Evolutionary conservation across 805 yeast genomes (phyloP).

Genomic region (Nakazawaea sp.): DNA sequence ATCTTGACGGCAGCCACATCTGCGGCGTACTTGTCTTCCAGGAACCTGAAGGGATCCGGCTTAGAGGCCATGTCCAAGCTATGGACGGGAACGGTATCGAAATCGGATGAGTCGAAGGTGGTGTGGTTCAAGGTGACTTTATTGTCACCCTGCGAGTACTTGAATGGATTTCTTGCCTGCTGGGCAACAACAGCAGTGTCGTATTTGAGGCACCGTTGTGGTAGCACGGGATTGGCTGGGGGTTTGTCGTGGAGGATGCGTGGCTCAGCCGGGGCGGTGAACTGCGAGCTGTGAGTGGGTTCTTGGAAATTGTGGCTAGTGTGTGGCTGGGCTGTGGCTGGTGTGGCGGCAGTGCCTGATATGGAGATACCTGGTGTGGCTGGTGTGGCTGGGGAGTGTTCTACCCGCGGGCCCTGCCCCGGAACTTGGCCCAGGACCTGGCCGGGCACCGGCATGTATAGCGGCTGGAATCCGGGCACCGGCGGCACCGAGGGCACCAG

Average conservation of each 20-base stretch:
- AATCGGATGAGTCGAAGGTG: not conserved
- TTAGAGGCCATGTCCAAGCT: too few species aligned
- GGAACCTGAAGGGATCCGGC: constrained; percentile 55
- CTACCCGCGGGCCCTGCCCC: not conserved
- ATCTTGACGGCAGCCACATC: constrained; percentile 72
- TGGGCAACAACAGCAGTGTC: not conserved
- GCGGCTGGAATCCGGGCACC: not conserved
- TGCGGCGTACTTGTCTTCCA: constrained; percentile 51
- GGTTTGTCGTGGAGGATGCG: too few species aligned
- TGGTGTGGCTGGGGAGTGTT: not conserved
- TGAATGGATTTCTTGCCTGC: not conserved
- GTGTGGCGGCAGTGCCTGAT: too few species aligned
- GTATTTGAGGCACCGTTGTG: constrained; percentile 39
- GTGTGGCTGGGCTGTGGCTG: too few species aligned
- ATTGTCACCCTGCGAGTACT: not conserved
- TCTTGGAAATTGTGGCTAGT: too few species aligned
- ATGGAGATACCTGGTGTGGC: too few species aligned
- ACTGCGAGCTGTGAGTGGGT: too few species aligned
- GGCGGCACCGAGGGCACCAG: not conserved
- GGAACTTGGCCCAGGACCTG: not conserved
- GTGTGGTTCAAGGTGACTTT: too few species aligned
- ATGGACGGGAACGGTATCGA: too few species aligned
- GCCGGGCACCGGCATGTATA: not conserved
- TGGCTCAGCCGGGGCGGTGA: too few species aligned
- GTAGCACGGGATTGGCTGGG: constrained; percentile 43